Evolutionary conservation across 768 basidiomycete species (phyloP), one percentile per base, ranked within the genome.

Genomic region (Gautieria morchelliformis): DNA sequence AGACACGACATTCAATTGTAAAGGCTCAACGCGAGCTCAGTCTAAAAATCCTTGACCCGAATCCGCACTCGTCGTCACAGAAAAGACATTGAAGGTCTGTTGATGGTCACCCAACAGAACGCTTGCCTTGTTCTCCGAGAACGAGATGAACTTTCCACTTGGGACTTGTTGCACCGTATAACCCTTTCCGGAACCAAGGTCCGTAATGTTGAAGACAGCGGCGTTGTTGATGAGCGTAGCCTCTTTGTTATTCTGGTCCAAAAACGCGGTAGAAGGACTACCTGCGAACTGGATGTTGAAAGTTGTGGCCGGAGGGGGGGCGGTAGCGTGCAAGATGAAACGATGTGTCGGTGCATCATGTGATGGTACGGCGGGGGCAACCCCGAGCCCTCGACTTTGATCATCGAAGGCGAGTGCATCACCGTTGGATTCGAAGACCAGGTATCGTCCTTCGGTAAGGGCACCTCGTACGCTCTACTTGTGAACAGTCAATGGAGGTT

Each of bases 381-480:
- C 12, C 19, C 6, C 14, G 19, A 58, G 30, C 11, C 20, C n/a
- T 19, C 24, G 37, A 19, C 19, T 32, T 11, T n/a, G 24, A n/a
- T 10, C 17, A 19, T 35, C 35, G 40, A 39, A 51, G 22, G 57
- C 42, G 19, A 61, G 56, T 19, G 60, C 60, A 30, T 53, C 7
- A 17, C 50, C 50, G 19, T 49, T 17, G 10, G 60, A 44, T 35
- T 63, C 62, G 52, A 59, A 42, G 20, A 61, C 58, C 11, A 63
- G 47, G 54, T 46, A 59, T 19, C 62, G 60, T 20, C 62, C 62
- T 46, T 63, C 62, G 30, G 62, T 61, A 14, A 61, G 19, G 15
- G 24, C 41, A 6, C 62, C 62, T 37, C 62, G 60, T 22, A 63
- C 49, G 15, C 35, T n/a, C 57, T 59, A 50, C 17, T n/a, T 5